These are phyloP conservation scores for Halophytophthora polymorphica DNA, from an alignment of 352 stramenopile genomes.

Conservation along the genomic window DNA sequence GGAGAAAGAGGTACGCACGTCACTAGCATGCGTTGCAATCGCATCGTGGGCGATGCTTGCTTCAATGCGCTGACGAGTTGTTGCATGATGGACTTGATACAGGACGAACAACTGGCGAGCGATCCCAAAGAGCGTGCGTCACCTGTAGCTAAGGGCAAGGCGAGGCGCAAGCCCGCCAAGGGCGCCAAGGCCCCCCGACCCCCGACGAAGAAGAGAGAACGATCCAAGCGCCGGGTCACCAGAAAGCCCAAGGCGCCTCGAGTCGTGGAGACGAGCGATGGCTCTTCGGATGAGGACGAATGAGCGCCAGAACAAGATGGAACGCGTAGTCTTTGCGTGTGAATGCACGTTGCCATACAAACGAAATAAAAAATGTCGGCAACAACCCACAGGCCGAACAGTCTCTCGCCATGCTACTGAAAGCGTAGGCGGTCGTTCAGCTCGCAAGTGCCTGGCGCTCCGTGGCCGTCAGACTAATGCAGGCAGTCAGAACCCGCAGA, in stretches of 20 bases:
- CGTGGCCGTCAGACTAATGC: conserved; percentile 43
- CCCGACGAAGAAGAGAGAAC: conserved; percentile 26
- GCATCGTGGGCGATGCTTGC: background rate
- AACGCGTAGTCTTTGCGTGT: background rate
- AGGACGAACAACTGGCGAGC: conserved; percentile 20
- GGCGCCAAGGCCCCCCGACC: conserved; percentile 16
- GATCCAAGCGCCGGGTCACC: conserved; percentile 22
- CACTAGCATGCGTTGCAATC: too few relatives aligned
- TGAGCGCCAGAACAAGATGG: background rate
- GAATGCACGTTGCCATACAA: background rate
- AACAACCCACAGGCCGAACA: background rate
- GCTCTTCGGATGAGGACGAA: conserved; percentile 28
- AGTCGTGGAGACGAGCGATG: conserved; percentile 16
- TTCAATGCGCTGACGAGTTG: conserved; percentile 1
- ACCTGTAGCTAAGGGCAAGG: conserved; percentile 29
- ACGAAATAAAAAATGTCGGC: background rate
- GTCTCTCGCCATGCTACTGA: conserved; percentile 6
- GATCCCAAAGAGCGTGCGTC: conserved; percentile 26
- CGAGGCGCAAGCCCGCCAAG: conserved; percentile 27
- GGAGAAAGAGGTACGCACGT: conserved; percentile 33
- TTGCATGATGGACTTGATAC: background rate
- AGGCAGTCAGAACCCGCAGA: conserved; percentile 69
- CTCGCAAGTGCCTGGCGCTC: conserved; percentile 29
- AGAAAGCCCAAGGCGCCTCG: conserved; percentile 22
- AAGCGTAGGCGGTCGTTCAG: conserved; percentile 1